Percentiles rank a stretch among this genome's conserved stretches.
Evolutionary conservation across 805 yeast species (phyloP).

Genomic region (Saccharomycopsis sp.): DNA sequence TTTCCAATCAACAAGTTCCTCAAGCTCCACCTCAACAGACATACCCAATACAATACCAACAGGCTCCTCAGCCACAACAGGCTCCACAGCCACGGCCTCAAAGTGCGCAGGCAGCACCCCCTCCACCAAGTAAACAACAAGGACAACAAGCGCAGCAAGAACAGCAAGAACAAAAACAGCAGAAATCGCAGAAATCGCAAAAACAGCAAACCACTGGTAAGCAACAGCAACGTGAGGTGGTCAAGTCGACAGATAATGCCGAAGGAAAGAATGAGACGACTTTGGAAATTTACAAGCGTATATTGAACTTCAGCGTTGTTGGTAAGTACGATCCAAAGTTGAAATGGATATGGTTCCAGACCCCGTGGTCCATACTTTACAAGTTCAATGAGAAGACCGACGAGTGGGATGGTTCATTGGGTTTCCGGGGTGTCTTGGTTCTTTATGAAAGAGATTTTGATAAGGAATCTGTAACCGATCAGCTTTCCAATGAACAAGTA

Average conservation of each 20-base stretch:
- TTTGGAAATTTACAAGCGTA: constrained; percentile 56
- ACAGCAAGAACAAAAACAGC: not conserved
- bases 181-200: not conserved
- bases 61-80: not conserved
- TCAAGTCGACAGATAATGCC: not conserved
- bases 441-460: constrained; percentile 48
- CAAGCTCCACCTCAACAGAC: not conserved
- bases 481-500: not conserved
- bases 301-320: constrained; percentile 68
- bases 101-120: not conserved
- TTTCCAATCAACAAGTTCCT: not conserved
- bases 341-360: constrained; percentile 57
- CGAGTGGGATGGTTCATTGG: constrained; percentile 65
- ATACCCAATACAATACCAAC: not conserved
- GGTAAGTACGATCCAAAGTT: constrained; percentile 70
- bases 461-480: constrained; percentile 23
- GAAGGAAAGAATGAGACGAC: constrained; percentile 28
- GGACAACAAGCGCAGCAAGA: not conserved
- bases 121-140: not conserved
- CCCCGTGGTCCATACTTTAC: constrained; percentile 69
- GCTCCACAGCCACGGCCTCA: not conserved
- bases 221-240: not conserved
- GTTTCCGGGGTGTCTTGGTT: constrained; percentile 64
- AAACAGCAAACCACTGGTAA: not conserved
- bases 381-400: constrained; percentile 48